Evolutionary conservation across 257 asterid species (phyloP), one percentile per base, ranked within the genome.

Genomic region (Coffea eugenioides): DNA sequence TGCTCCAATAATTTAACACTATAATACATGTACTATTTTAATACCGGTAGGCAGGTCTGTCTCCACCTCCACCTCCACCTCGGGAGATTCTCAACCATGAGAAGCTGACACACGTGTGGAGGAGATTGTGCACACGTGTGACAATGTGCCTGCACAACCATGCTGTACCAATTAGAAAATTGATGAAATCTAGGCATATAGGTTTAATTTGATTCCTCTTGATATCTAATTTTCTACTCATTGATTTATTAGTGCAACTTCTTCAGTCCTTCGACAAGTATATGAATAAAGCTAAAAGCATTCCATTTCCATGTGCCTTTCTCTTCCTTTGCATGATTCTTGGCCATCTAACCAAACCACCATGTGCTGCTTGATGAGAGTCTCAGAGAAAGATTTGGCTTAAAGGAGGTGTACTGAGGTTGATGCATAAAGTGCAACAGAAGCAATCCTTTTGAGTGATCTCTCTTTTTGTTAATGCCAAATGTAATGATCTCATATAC

Each of bases 91-190:
- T 75, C 39, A 8, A 8, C 13, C 0, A 10, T 20, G 46, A 64
- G 73, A 46, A 46, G 64, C 80, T 64, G 81, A 75, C 86, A 75
- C 81, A n/a, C 71, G 78, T 61, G 70, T 14, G 81, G 80, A 68
- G 51, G 45, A 67, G 10, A 82, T 27, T 49, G 34, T 36, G 27
- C 27, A 66, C 77, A 73, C 74, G 80, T 74, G 67, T 67, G 48
- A 12, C 13, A 16, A 21, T 52, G 14, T 48, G 67, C 48, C 43
- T 39, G 12, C 14, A 21, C 49, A 54, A 0, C 14, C 39, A 27
- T 71, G 18, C 45, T 12, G 67, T 66, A 27, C 68, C 48, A 8
- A n/a, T 64, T 20, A 49, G 12, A 49, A 49, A 13, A 51, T 49
- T 36, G 45, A 72, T 48, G 77, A 64, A 81, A 81, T 62, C 75